Evolutionary conservation across 129 eudicot genomes (phyloP).

Genomic region (Chrysanthemum makinoi): DNA sequence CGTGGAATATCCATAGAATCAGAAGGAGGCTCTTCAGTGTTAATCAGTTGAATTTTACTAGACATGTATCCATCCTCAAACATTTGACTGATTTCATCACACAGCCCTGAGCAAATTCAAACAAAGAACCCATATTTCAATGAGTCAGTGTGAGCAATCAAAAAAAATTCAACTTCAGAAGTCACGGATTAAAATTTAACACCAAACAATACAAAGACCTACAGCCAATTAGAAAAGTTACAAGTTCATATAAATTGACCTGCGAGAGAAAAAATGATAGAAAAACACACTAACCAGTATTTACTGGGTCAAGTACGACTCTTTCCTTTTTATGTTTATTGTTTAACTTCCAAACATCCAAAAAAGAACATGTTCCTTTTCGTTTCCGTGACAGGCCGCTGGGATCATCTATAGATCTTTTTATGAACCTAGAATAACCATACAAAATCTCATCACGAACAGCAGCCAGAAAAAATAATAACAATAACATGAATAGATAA

Average conservation of each 20-base stretch:
- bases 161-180: too few species aligned
- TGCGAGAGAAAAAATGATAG: neutral
- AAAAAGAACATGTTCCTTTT: conserved; percentile 43
- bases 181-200: too few species aligned
- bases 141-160: too few species aligned
- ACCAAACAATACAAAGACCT: too few species aligned
- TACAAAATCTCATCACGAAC: conserved; percentile 11
- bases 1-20: conserved; percentile 1
- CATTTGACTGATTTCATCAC: conserved; percentile 38
- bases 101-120: conserved; percentile 49
- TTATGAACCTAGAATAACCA: conserved; percentile 53
- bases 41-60: conserved; percentile 39
- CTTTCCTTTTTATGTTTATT: conserved; percentile 43
- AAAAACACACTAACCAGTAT: conserved; percentile 49
- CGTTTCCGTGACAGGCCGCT: conserved; percentile 35
- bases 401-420: conserved; percentile 41
- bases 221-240: neutral
- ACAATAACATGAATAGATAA: neutral
- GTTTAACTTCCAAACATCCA: conserved; percentile 55
- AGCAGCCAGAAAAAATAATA: neutral
- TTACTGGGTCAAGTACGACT: conserved; percentile 42
- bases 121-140: neutral
- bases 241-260: conserved; percentile 3
- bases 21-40: conserved; percentile 32
- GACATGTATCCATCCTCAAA: conserved; percentile 37